phyloP scores from a whole-genome alignment of 202 grass and related monocot genomes.

The Brachypodium distachyon region DNA sequence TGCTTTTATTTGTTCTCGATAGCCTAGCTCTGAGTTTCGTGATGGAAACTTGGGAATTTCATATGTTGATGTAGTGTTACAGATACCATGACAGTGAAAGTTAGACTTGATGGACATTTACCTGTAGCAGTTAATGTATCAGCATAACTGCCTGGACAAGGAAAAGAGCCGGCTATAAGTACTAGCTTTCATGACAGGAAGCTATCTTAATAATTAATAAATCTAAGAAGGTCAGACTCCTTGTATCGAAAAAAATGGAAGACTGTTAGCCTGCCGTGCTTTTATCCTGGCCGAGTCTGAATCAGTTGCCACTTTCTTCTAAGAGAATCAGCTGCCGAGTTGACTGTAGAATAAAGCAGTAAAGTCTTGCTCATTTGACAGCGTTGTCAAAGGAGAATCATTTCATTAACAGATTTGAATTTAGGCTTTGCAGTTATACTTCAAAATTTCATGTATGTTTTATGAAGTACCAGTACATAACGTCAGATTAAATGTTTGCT shows the following conservation, averaged over 20 bases:
- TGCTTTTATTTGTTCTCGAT: not conserved
- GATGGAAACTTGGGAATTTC: not conserved
- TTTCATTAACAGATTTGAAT: not conserved
- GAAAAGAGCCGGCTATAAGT: not conserved
- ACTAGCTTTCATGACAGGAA: not conserved
- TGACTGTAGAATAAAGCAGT: conserved; percentile 9
- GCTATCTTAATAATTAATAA: not conserved
- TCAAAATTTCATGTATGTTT: not conserved
- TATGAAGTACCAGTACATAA: too few relatives aligned
- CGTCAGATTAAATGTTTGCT: not conserved
- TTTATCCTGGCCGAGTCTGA: not conserved
- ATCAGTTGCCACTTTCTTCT: not conserved
- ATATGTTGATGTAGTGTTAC: not conserved
- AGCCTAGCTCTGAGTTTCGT: not conserved
- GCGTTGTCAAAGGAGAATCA: not conserved
- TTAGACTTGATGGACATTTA: not conserved
- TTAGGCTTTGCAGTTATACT: not conserved
- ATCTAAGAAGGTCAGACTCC: not conserved
- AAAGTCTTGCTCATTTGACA: not conserved
- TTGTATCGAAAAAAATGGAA: not conserved
- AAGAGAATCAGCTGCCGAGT: not conserved
- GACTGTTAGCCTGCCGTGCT: not conserved
- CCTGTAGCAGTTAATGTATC: not conserved
- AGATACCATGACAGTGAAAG: not conserved
- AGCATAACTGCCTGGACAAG: not conserved